A percentile compares a stretch with the other conserved stretches of the same genome.
These are phyloP conservation scores for Pseudocercospora musae DNA, from an alignment of 2,329 filamentous ascomycete genomes.

Conservation along the genomic window DNA sequence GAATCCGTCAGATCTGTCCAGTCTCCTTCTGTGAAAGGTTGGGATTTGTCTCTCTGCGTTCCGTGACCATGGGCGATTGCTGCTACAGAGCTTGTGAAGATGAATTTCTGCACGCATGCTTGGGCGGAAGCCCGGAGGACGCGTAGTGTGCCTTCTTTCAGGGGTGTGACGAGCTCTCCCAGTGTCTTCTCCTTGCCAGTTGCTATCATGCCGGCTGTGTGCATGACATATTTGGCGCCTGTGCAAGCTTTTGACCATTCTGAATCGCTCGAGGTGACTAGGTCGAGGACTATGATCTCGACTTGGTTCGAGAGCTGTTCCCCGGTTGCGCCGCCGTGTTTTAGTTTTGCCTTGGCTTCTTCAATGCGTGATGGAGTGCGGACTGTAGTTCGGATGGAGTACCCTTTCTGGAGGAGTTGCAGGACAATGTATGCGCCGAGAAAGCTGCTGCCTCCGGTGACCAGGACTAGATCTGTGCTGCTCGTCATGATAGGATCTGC, in stretches of 20 bases:
- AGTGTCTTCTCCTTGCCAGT: conserved; percentile 19
- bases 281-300: conserved; percentile 15
- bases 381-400: conserved; percentile 15
- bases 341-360: conserved; percentile 12
- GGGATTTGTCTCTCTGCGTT: conserved; percentile 6
- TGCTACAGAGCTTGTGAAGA: conserved; percentile 20
- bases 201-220: conserved; percentile 18
- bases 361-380: conserved; percentile 11
- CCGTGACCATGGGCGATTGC: conserved; percentile 19
- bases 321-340: conserved; percentile 13
- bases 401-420: conserved; percentile 13
- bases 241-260: conserved; percentile 17
- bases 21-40: conserved; percentile 19
- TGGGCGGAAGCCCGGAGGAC: conserved; percentile 12
- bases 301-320: conserved; percentile 9
- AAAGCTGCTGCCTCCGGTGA: conserved; percentile 16
- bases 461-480: conserved; percentile 9
- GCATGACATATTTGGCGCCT: conserved; percentile 11
- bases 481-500: not conserved
- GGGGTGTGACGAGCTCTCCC: conserved; percentile 12
- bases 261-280: conserved; percentile 10
- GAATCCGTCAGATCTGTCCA: conserved; percentile 20
- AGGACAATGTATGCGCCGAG: conserved; percentile 14
- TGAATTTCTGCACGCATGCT: conserved; percentile 10
- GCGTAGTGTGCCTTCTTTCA: conserved; percentile 15